Evolutionary conservation across 306 rosid species (phyloP).

Genomic region (Cercis canadensis): DNA sequence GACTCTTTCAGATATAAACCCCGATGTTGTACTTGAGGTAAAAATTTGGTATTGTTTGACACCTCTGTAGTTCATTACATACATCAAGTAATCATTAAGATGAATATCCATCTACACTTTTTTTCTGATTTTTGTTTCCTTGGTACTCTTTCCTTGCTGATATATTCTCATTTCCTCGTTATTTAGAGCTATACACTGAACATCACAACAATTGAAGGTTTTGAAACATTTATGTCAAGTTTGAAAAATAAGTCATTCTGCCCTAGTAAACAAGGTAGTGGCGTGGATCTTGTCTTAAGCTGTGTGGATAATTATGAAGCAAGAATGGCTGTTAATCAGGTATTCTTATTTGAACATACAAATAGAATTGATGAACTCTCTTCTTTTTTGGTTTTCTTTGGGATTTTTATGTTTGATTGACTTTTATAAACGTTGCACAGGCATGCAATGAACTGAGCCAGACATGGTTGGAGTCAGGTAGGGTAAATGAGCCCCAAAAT

Average conservation of each 20-base stretch:
- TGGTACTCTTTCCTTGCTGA: slow-evolving; percentile 35
- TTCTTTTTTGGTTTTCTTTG: slow-evolving; percentile 3
- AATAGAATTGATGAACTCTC: slow-evolving; percentile 10
- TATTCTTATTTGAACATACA: slow-evolving; percentile 30
- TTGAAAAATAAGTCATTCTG: slow-evolving; percentile 79
- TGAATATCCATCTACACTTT: background rate
- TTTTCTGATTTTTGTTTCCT: background rate
- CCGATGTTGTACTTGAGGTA: slow-evolving; percentile 94
- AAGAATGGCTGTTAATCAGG: slow-evolving; percentile 99
- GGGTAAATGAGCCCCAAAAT: slow-evolving; percentile 11
- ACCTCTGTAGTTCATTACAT: slow-evolving; percentile 24
- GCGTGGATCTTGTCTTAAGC: slow-evolving; percentile 93
- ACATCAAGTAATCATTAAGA: background rate
- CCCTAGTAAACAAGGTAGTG: slow-evolving; percentile 74
- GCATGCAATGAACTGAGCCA: slow-evolving; percentile 96
- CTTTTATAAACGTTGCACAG: slow-evolving; percentile 51
- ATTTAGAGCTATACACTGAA: slow-evolving; percentile 87
- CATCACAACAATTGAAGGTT: slow-evolving; percentile 91
- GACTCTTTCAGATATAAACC: slow-evolving; percentile 93
- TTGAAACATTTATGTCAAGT: slow-evolving; percentile 80
- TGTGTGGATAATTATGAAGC: slow-evolving; percentile 99
- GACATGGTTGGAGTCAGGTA: slow-evolving; percentile 99
- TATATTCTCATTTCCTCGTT: slow-evolving; percentile 36
- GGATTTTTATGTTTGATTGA: slow-evolving; percentile 21
- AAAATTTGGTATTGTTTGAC: slow-evolving; percentile 17